Evolutionary conservation across 179 eudicot genomes (phyloP).

Genomic region (Silene noctiflora): DNA sequence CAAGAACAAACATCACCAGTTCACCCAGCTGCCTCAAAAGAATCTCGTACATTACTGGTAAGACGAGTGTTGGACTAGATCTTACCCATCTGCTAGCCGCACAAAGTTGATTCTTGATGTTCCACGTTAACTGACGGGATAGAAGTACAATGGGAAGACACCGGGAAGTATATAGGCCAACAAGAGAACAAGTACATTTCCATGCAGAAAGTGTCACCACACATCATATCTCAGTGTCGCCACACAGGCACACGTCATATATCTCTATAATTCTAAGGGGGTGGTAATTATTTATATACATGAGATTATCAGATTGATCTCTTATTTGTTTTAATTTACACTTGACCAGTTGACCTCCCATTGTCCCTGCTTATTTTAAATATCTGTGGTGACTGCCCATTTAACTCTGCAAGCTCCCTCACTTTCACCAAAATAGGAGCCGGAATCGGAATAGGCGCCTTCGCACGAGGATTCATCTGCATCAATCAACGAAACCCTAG

Average conservation of each 20-base stretch:
- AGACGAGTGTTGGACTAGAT: too few relatives aligned
- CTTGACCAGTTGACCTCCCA: slow-evolving; percentile 9
- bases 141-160: neutral
- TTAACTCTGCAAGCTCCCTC: slow-evolving; percentile 86
- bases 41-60: too few relatives aligned
- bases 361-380: slow-evolving; percentile 35
- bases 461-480: slow-evolving; percentile 47
- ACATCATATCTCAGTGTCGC: neutral
- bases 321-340: slow-evolving; percentile 34
- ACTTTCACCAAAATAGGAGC: slow-evolving; percentile 64
- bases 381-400: slow-evolving; percentile 54
- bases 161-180: neutral
- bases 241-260: slow-evolving; percentile 9
- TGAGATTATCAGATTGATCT: slow-evolving; percentile 26
- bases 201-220: neutral
- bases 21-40: too few relatives aligned
- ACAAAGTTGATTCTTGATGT: too few relatives aligned
- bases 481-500: neutral
- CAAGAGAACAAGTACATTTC: neutral
- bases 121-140: too few relatives aligned
- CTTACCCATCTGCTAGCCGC: too few relatives aligned
- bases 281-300: slow-evolving; percentile 23
- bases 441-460: slow-evolving; percentile 62
- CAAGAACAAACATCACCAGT: too few relatives aligned
- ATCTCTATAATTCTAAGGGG: slow-evolving; percentile 11